These are phyloP conservation scores for Phoma sp. DNA, from an alignment of 2,329 filamentous ascomycete species.

Conservation along the genomic window DNA sequence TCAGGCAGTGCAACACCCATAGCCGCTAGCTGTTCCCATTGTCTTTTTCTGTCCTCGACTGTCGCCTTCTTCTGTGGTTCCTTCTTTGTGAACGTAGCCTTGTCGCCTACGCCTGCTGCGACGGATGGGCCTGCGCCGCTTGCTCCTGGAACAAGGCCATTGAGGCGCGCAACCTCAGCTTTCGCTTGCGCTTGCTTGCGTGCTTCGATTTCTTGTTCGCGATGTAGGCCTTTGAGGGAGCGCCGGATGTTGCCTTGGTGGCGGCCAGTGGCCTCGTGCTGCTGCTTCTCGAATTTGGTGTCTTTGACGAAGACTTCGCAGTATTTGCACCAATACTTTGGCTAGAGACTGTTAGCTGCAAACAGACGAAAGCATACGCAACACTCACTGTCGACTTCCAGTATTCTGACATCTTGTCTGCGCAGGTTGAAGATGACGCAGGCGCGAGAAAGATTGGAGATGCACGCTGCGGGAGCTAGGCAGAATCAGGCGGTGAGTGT, in stretches of 20 bases:
- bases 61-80: slow-evolving; percentile 56
- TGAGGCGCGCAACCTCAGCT: slow-evolving; percentile 84
- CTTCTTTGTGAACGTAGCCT: slow-evolving; percentile 40
- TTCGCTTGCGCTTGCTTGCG: slow-evolving; percentile 83
- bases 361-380: background rate
- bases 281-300: slow-evolving; percentile 85
- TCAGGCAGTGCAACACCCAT: slow-evolving; percentile 87
- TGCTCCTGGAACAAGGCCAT: slow-evolving; percentile 70
- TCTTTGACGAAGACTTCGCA: slow-evolving; percentile 91
- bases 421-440: slow-evolving; percentile 13
- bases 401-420: slow-evolving; percentile 83
- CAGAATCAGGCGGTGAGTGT: slow-evolving; percentile 3
- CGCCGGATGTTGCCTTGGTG: slow-evolving; percentile 89
- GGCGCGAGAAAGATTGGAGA: slow-evolving; percentile 15
- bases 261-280: slow-evolving; percentile 86
- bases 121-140: slow-evolving; percentile 40
- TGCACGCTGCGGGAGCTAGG: slow-evolving; percentile 9
- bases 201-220: slow-evolving; percentile 79
- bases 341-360: slow-evolving; percentile 52
- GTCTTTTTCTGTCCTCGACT: slow-evolving; percentile 75
- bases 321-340: slow-evolving; percentile 98
- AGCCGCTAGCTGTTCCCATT: slow-evolving; percentile 85
- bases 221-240: slow-evolving; percentile 87
- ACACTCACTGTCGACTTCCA: slow-evolving; percentile 86
- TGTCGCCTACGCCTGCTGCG: slow-evolving; percentile 38